Evolutionary conservation across 768 basidiomycete genomes (phyloP), one percentile per base, ranked within the genome.

Genomic region (Mycena floridula): DNA sequence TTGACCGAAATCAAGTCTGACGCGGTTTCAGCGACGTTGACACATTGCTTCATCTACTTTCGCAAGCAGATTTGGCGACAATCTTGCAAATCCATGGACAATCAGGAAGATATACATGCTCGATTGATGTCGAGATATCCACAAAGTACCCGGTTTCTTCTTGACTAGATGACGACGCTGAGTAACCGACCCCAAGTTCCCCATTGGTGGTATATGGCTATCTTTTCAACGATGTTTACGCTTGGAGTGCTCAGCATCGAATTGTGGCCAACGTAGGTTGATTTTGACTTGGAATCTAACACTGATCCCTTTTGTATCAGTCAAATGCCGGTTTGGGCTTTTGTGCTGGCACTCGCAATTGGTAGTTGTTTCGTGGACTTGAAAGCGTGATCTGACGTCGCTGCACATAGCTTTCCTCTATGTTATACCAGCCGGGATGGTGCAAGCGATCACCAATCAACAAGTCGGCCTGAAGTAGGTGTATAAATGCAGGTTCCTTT

Each of bases 51-150:
- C 59, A 67, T 90, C 26, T 88, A 76, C 63, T 86, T 81, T 73
- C 78, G 86, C 52, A 84, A 86, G 57, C 85, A 87, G 56, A 85
- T 91, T 43, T 83, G 77, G 79, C 64, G 60, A 0, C 86, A 89
- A 59, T 65, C 81, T 24, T 78, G 81, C 40, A 76, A 81, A 41
- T 73, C 86, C 11, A 74, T 89, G 64, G 62, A 73, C 37, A 89
- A 90, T 52, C 86, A 91, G 54, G 82, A 85, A 1, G 89, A 92
- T 63, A 78, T 92, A 48, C 89, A 92, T 54, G 85, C 86, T 16
- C 77, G 87, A 12, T 69, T 92, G 27, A 92, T 92, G 90, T 68
- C 74, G 9, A 63, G 65, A 40, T 93, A 93, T 57, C 70, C n/a
- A n/a, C n/a, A n/a, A n/a, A n/a, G n/a, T n/a, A n/a, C n/a, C n/a